These are phyloP conservation scores for Xylaria sp. DNA, from an alignment of 2,329 filamentous ascomycete genomes.

Conservation along the genomic window DNA sequence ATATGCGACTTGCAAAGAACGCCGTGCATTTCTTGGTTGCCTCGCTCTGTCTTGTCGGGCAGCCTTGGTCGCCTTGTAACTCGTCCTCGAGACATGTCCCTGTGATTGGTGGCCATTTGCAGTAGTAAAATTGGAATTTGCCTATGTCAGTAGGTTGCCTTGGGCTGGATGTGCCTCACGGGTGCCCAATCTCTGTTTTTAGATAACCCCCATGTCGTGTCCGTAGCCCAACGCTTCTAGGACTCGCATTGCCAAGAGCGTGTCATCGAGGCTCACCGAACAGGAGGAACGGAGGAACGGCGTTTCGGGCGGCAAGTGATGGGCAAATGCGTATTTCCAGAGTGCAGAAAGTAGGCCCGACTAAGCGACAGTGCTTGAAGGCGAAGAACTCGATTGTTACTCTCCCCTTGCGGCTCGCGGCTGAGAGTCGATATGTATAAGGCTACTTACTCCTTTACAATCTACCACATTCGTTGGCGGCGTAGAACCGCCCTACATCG, in stretches of 20 bases:
- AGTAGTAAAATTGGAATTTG: slow-evolving; percentile 19
- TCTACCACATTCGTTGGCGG: neutral
- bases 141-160: slow-evolving; percentile 13
- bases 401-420: neutral
- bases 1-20: slow-evolving; percentile 19
- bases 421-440: slow-evolving; percentile 4
- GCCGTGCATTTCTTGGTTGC: slow-evolving; percentile 13
- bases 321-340: neutral
- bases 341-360: neutral
- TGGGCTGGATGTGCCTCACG: neutral
- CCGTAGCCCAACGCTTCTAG: neutral
- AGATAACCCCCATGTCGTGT: neutral
- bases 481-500: neutral
- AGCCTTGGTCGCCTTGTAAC: slow-evolving; percentile 27
- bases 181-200: slow-evolving; percentile 12
- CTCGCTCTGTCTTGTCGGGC: slow-evolving; percentile 13
- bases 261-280: neutral
- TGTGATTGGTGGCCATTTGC: slow-evolving; percentile 9
- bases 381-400: neutral
- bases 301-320: neutral
- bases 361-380: slow-evolving; percentile 1
- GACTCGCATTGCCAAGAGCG: neutral
- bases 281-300: neutral
- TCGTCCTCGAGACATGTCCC: neutral
- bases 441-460: slow-evolving; percentile 6